Evolutionary conservation across 495 filamentous ascomycete genomes (phyloP), one percentile per base, ranked within the genome.

Genomic region (Penicillium flavigenum): DNA sequence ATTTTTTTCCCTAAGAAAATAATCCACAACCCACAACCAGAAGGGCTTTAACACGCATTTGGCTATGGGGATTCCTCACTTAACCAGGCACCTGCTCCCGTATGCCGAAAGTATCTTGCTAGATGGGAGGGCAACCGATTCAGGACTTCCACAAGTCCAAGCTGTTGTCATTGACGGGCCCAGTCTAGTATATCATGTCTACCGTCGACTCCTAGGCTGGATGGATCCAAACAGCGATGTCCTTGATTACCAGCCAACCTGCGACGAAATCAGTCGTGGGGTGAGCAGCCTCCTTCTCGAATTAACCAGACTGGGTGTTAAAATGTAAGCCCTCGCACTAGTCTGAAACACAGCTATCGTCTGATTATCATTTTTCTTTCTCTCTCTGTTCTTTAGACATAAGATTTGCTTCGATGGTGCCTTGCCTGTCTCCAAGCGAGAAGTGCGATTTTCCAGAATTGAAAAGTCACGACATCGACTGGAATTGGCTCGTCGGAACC

Each of bases 401-500:
- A 56, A 67, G 31, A 89, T 95, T 51, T 91, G 83, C 66, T 93
- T 95, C 55, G 90, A 95, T 66, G 88, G 90, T 24, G 85, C 81
- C 43, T 75, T 95, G 11, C 90, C 90, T 9, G 45, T 71, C 6
- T 60, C 67, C 16, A 91, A 91, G 58, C 74, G 75, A 24, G 59
- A 70, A 0, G 81, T 75, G 8, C 79, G 88, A n/a, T 54, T 78
- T 20, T 39, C 62, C 9, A 78, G 88, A 17, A 73, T 88, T n/a
- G 66, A 76, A 42, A 68, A 51, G 52, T 74, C 64, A 9, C 71
- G 81, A 51, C 76, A 65, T 27, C 69, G 67, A 26, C 57, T 85
- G 20, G 65, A 73, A 16, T 12, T 58, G 3, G 76, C 74, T 41
- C 66, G 75, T 1, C 54, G 61, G 57, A 55, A 29, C 34, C 59